phyloP scores from a whole-genome alignment of 352 stramenopile species.

The Peronospora destructor region DNA sequence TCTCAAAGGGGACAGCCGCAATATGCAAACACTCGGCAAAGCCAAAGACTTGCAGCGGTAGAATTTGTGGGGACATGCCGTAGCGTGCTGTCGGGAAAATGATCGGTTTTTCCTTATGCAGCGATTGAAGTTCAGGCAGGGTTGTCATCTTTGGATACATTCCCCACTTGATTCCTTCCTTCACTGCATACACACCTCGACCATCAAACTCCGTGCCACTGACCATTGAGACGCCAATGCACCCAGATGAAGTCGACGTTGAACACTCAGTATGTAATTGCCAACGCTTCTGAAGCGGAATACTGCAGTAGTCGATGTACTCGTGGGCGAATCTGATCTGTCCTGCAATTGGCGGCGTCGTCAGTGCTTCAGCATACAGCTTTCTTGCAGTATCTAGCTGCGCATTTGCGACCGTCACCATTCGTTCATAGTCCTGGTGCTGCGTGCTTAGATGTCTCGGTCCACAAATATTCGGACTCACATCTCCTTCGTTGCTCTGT shows the following conservation, averaged over 20 bases:
- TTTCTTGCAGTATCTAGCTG: slow-evolving; percentile 57
- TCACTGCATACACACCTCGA: slow-evolving; percentile 49
- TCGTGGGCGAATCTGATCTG: slow-evolving; percentile 52
- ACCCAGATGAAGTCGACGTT: slow-evolving; percentile 62
- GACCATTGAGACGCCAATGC: slow-evolving; percentile 82
- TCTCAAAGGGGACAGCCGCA: slow-evolving; percentile 74
- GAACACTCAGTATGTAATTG: slow-evolving; percentile 61
- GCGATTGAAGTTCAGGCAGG: slow-evolving; percentile 59
- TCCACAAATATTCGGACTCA: slow-evolving; percentile 88
- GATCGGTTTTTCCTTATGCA: slow-evolving; percentile 75
- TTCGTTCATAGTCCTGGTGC: slow-evolving; percentile 73
- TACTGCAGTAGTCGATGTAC: slow-evolving; percentile 70
- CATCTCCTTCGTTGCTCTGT: slow-evolving; percentile 90
- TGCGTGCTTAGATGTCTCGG: slow-evolving; percentile 56
- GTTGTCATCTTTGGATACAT: slow-evolving; percentile 66
- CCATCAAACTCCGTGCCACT: slow-evolving; percentile 74
- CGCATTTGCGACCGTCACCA: slow-evolving; percentile 70
- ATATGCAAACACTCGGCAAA: slow-evolving; percentile 54
- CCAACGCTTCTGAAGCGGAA: slow-evolving; percentile 56
- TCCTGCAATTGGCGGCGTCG: slow-evolving; percentile 32
- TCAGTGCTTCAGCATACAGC: slow-evolving; percentile 47
- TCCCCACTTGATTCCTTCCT: slow-evolving; percentile 62
- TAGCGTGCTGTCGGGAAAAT: slow-evolving; percentile 74
- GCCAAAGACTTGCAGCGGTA: slow-evolving; percentile 67
- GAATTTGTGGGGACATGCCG: slow-evolving; percentile 56